Evolutionary conservation across 2,329 filamentous ascomycete species (phyloP).

Genomic region (Aspergillaceae sp.): DNA sequence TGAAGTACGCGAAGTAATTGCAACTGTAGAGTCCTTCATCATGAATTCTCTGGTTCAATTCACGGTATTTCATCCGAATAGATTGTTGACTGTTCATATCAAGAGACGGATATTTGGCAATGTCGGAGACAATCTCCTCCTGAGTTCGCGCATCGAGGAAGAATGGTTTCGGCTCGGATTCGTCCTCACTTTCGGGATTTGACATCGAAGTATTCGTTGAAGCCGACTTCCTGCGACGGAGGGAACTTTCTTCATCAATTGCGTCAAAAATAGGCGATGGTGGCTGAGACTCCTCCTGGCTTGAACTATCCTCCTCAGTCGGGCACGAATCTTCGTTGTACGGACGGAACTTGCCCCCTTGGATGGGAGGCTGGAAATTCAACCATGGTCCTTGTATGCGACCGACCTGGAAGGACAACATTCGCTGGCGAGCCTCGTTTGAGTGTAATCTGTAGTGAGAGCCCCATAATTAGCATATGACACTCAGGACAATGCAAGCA

Average conservation of each 20-base stretch:
- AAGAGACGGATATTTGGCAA: conserved; percentile 70
- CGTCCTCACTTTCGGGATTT: conserved; percentile 14
- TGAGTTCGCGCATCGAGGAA: conserved; percentile 66
- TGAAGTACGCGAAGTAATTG: conserved; percentile 69
- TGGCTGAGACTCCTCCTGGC: conserved; percentile 46
- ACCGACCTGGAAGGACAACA: conserved; percentile 78
- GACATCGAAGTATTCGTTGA: conserved; percentile 23
- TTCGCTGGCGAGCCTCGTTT: conserved; percentile 61
- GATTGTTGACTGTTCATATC: conserved; percentile 64
- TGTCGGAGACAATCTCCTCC: conserved; percentile 66
- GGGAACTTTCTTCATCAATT: conserved; percentile 29
- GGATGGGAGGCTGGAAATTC: conserved; percentile 86
- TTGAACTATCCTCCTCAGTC: conserved; percentile 39
- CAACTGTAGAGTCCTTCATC: conserved; percentile 74
- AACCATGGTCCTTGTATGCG: conserved; percentile 70
- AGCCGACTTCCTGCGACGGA: conserved; percentile 30
- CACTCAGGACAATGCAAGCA: conserved; percentile 3
- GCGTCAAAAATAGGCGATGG: conserved; percentile 54
- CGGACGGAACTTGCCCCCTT: conserved; percentile 68
- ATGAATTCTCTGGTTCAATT: conserved; percentile 61
- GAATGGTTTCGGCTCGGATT: conserved; percentile 41
- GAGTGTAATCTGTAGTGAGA: conserved; percentile 64
- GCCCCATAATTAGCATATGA: conserved; percentile 8
- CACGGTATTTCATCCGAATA: conserved; percentile 75
- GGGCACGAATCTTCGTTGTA: conserved; percentile 40